Evolutionary conservation across 1,284 basidiomycete genomes (phyloP), one percentile per base, ranked within the genome.

Genomic region (Irpex rosettiformis): DNA sequence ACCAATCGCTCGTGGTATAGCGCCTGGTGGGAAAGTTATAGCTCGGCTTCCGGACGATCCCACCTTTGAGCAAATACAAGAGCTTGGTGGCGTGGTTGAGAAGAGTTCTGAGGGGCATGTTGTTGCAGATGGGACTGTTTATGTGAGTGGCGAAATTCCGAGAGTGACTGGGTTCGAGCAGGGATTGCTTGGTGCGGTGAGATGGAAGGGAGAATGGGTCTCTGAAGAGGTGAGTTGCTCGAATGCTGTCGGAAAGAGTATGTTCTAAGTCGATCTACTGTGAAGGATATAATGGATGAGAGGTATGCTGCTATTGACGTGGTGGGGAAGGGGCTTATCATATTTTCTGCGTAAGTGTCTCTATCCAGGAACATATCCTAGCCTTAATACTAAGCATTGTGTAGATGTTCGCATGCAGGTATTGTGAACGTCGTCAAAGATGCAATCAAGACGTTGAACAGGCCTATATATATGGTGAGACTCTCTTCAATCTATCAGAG

Each of bases 391-490:
- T n/a, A n/a, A n/a, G n/a, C n/a, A n/a, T n/a, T n/a, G 37, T 48
- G 13, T 62, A 90, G 88, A 8, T 92, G 89, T 69, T 91, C 89
- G 3, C 89, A 93, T 72, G 89, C 91, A 3, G 91, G 90, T 0
- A 91, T 93, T 59, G 86, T 91, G 57, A 94, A 94, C 64, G 90
- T 93, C 37, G 75, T 91, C 59, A 84, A 80, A 62, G 84, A 89
- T 64, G 90, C 86, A 0, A 74, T 86, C 3, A 68, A 69, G 16
- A 81, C 70, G 18, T 86, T 92, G 66, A 71, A 77, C 55, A 75
- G 90, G 57, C 91, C 91, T 0, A 77, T 93, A 47, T 81, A 92
- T 69, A 92, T 92, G 85, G 89, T 84, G 45, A 29, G 24, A 61
- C 55, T 40, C 52, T 27, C 43, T 29, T 22, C n/a, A 11, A 1